Evolutionary conservation across 1,139 yeast species (phyloP).

Genomic region (Pichiaceae sp.): DNA sequence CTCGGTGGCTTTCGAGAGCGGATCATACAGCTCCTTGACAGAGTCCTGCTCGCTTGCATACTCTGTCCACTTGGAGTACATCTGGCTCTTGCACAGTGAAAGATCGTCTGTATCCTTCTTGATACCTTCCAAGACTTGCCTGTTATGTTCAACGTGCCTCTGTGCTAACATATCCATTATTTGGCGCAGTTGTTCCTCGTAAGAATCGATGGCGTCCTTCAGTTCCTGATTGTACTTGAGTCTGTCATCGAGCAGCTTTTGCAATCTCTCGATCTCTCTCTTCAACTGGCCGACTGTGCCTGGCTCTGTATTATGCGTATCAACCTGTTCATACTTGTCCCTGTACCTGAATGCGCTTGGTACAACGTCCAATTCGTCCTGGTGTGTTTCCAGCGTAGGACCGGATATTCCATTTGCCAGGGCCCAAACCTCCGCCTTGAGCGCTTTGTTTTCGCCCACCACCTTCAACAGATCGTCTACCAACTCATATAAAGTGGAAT

Average conservation of each 20-base stretch:
- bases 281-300: conserved; percentile 5
- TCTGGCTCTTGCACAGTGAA: not conserved
- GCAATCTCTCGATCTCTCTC: conserved; percentile 11
- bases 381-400: not conserved
- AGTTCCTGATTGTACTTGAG: conserved; percentile 16
- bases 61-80: not conserved
- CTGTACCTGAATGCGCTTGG: conserved; percentile 6
- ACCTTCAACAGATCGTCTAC: conserved; percentile 15
- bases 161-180: conserved; percentile 13
- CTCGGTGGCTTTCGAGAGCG: conserved; percentile 1
- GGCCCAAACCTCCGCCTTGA: conserved; percentile 20
- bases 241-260: conserved; percentile 11
- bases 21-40: conserved; percentile 1
- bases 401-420: conserved; percentile 3
- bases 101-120: not conserved
- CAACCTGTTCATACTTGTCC: conserved; percentile 2
- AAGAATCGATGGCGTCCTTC: conserved; percentile 13
- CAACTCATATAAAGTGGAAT: conserved; percentile 12
- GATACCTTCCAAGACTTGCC: not conserved
- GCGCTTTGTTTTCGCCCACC: conserved; percentile 12
- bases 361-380: not conserved
- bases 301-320: no score
- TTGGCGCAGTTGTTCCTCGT: conserved; percentile 13
- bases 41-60: not conserved
- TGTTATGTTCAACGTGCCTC: conserved; percentile 5